Evolutionary conservation across 768 basidiomycete species (phyloP).

Genomic region (Amanita subjunquillea): DNA sequence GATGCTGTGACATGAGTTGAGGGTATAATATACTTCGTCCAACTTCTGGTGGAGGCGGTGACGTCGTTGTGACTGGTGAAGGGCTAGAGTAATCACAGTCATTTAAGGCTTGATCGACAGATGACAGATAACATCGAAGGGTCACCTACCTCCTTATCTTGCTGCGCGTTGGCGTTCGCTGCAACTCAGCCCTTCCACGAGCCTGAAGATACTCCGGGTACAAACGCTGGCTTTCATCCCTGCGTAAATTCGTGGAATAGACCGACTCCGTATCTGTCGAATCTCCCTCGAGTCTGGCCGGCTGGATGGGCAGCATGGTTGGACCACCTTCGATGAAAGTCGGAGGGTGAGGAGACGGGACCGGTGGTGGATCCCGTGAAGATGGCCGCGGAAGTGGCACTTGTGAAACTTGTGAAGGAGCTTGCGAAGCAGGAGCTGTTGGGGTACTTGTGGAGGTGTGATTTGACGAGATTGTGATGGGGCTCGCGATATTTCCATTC

Average conservation of each 20-base stretch:
- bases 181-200: conserved; percentile 4
- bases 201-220: conserved; percentile 6
- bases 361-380: conserved; percentile 2
- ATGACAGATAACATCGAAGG: neutral
- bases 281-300: conserved; percentile 40
- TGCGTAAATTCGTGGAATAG: conserved; percentile 14
- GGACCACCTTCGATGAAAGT: conserved; percentile 24
- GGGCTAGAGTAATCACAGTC: conserved; percentile 18
- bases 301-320: conserved; percentile 52
- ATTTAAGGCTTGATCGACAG: neutral
- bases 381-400: neutral
- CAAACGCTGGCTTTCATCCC: conserved; percentile 13
- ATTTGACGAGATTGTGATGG: neutral
- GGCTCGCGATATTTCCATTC: neutral
- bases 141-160: conserved; percentile 13
- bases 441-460: neutral
- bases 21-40: conserved; percentile 47
- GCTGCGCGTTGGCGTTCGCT: conserved; percentile 16
- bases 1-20: conserved; percentile 70
- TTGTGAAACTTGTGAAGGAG: neutral
- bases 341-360: conserved; percentile 22
- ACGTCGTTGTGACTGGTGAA: conserved; percentile 61
- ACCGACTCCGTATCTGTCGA: conserved; percentile 36
- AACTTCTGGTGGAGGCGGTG: conserved; percentile 49
- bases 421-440: neutral